phyloP scores from a whole-genome alignment of 495 filamentous ascomycete species.

The Immersiella caudata region DNA sequence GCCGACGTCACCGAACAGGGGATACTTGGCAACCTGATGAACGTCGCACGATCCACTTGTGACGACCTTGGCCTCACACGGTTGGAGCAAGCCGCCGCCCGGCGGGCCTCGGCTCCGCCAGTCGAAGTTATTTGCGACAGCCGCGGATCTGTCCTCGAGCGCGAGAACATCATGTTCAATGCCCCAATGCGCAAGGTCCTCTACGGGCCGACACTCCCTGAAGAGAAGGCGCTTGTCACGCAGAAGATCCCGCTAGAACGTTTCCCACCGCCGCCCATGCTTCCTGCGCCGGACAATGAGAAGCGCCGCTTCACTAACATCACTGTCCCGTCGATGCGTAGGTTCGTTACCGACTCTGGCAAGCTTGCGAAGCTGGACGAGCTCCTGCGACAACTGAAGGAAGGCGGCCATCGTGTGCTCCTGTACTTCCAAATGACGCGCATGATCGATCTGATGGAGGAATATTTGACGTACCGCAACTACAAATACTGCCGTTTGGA shows the following conservation, averaged over 20 bases:
- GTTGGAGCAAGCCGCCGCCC: constrained; percentile 78
- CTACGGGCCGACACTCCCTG: constrained; percentile 63
- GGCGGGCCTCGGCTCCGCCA: constrained; percentile 81
- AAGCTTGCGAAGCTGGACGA: constrained; percentile 92
- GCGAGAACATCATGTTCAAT: constrained; percentile 79
- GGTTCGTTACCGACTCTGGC: constrained; percentile 96
- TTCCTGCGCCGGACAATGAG: constrained; percentile 75
- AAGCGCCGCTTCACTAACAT: constrained; percentile 87
- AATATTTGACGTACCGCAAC: constrained; percentile 97
- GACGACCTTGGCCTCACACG: constrained; percentile 67
- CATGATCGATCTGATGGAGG: constrained; percentile 99
- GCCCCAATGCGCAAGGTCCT: constrained; percentile 70
- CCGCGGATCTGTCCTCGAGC: constrained; percentile 66
- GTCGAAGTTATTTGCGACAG: constrained; percentile 77
- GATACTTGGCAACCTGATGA: constrained; percentile 73
- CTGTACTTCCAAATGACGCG: constrained; percentile 99
- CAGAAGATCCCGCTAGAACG: constrained; percentile 64
- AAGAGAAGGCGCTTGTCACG: constrained; percentile 74
- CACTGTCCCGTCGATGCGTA: constrained; percentile 94
- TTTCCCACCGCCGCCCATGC: constrained; percentile 64
- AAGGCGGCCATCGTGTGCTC: constrained; percentile 89
- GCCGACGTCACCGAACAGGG: constrained; percentile 74
- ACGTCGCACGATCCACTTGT: constrained; percentile 70
- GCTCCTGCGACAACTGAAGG: constrained; percentile 84
- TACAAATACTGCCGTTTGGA: constrained; percentile 98